These are phyloP conservation scores for Hanseniaspora lindneri DNA, from an alignment of 805 yeast genomes.

Conservation along the genomic window DNA sequence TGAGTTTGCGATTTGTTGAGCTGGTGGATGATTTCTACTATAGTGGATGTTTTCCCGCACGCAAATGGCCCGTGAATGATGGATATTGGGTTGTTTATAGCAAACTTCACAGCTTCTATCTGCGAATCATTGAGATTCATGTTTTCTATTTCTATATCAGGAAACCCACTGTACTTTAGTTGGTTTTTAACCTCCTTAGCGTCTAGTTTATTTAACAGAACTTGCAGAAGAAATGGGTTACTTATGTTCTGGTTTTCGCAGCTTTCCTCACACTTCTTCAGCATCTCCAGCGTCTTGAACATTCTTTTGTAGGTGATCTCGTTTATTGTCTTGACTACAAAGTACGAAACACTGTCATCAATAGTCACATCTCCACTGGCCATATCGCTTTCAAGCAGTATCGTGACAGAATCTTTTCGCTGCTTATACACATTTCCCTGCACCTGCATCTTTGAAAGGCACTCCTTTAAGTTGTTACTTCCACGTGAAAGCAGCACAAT, in stretches of 20 bases:
- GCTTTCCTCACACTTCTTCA: conserved; percentile 37
- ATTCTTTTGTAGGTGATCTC: conserved; percentile 65
- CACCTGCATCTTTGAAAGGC: conserved; percentile 26
- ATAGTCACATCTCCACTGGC: conserved; percentile 45
- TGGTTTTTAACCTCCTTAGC: conserved; percentile 17
- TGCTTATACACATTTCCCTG: conserved; percentile 59
- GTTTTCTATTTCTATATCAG: conserved; percentile 19
- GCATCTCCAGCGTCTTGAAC: conserved; percentile 61
- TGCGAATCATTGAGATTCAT: conserved; percentile 50
- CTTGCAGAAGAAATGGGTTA: conserved; percentile 26
- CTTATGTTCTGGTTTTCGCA: not conserved
- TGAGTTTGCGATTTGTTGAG: conserved; percentile 32
- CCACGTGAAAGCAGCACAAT: conserved; percentile 44
- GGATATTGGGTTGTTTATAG: conserved; percentile 46
- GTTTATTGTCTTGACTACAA: conserved; percentile 40
- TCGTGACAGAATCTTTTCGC: conserved; percentile 36
- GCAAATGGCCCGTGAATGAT: conserved; percentile 73
- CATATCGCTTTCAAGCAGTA: conserved; percentile 49
- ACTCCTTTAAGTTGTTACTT: conserved; percentile 20
- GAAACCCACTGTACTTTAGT: not conserved
- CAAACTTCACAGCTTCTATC: conserved; percentile 53
- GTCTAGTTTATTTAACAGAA: conserved; percentile 34
- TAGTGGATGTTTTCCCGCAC: conserved; percentile 70
- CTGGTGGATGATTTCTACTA: conserved; percentile 72
- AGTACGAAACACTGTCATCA: conserved; percentile 5